Evolutionary conservation across 1,139 yeast genomes (phyloP).

Genomic region (Saccharomyces hybrid): DNA sequence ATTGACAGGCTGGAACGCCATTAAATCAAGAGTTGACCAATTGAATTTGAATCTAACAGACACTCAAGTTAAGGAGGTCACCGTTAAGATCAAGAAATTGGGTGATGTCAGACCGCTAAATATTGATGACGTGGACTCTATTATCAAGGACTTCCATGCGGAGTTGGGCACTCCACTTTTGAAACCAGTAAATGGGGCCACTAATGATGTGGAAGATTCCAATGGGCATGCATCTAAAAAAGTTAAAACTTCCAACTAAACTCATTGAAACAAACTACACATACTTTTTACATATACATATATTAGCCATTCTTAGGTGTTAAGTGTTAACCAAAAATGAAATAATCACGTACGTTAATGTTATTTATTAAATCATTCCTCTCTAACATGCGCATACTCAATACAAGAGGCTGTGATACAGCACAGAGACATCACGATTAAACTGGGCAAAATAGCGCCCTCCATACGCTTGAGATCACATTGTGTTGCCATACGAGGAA

Average conservation of each 20-base stretch:
- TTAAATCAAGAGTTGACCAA: too few species aligned
- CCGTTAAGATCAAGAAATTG: too few species aligned
- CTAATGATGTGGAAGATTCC: constrained; percentile 21
- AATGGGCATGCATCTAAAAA: constrained; percentile 4
- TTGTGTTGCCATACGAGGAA: background rate
- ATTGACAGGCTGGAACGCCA: too few species aligned
- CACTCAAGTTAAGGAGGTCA: too few species aligned
- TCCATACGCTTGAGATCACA: background rate
- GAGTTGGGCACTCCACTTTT: constrained; percentile 34
- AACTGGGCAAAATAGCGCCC: background rate
- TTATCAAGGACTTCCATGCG: too few species aligned
- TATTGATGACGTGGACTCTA: too few species aligned
- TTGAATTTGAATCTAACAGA: too few species aligned
- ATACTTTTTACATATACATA: background rate
- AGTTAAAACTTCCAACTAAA: background rate
- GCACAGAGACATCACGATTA: too few species aligned
- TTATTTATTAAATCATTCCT: background rate
- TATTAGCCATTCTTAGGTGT: background rate
- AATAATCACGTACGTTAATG: background rate
- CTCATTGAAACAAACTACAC: background rate
- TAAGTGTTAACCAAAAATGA: background rate
- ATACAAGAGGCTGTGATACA: too few species aligned
- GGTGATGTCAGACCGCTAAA: too few species aligned
- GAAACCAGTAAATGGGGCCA: constrained; percentile 23
- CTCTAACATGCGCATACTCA: too few species aligned